These are phyloP conservation scores for Amanita phalloides DNA, from an alignment of 768 basidiomycete species.

Conservation along the genomic window DNA sequence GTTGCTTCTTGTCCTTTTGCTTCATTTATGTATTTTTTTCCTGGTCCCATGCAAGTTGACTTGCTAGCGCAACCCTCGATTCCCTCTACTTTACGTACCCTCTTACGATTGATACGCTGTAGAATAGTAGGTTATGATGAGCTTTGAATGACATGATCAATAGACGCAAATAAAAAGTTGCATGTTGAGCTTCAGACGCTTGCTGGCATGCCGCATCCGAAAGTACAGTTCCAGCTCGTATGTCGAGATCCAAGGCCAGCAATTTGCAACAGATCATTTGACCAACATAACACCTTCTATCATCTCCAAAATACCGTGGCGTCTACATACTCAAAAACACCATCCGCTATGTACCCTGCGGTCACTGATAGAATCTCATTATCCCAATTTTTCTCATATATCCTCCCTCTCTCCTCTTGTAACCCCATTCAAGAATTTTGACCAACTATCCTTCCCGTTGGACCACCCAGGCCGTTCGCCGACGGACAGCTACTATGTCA, in stretches of 20 bases:
- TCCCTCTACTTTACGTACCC: slow-evolving; percentile 2
- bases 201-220: background rate
- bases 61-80: background rate
- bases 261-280: slow-evolving; percentile 65
- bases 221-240: slow-evolving; percentile 7
- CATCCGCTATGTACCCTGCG: slow-evolving; percentile 89
- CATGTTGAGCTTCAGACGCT: slow-evolving; percentile 1
- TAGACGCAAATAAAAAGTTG: background rate
- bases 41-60: slow-evolving; percentile 7
- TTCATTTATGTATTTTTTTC: slow-evolving; percentile 13
- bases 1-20: slow-evolving; percentile 25
- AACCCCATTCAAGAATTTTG: slow-evolving; percentile 87
- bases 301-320: slow-evolving; percentile 65
- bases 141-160: slow-evolving; percentile 5
- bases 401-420: slow-evolving; percentile 83
- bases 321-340: slow-evolving; percentile 61
- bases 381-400: slow-evolving; percentile 58
- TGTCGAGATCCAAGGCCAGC: slow-evolving; percentile 47
- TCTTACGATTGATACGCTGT: slow-evolving; percentile 14
- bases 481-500: slow-evolving; percentile 95
- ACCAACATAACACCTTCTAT: slow-evolving; percentile 87
- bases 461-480: slow-evolving; percentile 90
- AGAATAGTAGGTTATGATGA: slow-evolving; percentile 15
- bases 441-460: slow-evolving; percentile 85
- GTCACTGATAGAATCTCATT: slow-evolving; percentile 75